Evolutionary conservation across 805 yeast species (phyloP).

Genomic region (Ogataea corticis): DNA sequence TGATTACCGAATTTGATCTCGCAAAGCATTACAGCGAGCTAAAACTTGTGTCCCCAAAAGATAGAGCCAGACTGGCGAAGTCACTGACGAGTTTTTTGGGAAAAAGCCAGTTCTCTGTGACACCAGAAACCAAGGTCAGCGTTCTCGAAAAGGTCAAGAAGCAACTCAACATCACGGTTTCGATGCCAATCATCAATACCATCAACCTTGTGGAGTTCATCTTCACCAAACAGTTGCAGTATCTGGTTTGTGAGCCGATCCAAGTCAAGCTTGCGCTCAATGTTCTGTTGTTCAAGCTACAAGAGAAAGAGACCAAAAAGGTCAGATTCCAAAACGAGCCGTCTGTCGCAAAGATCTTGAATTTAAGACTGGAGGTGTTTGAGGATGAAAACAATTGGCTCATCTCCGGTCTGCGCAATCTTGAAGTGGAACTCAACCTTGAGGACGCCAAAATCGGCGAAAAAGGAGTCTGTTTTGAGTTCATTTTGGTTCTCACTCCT

Average conservation of each 20-base stretch:
- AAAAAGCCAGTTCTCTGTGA: constrained; percentile 5
- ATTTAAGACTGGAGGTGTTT: constrained; percentile 27
- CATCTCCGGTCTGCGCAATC: constrained; percentile 65
- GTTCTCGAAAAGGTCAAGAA: constrained; percentile 11
- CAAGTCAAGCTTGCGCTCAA: constrained; percentile 41
- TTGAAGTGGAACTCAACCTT: constrained; percentile 38
- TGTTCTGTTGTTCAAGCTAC: constrained; percentile 22
- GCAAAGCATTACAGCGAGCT: constrained; percentile 7
- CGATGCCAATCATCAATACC: constrained; percentile 59
- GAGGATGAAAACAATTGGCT: constrained; percentile 67
- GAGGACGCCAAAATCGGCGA: constrained; percentile 8
- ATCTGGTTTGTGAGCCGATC: constrained; percentile 67
- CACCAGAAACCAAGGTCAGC: constrained; percentile 3
- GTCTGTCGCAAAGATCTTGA: constrained; percentile 15
- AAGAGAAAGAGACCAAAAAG: constrained; percentile 27
- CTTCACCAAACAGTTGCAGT: constrained; percentile 42
- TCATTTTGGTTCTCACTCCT: constrained; percentile 63
- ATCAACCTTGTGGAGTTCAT: constrained; percentile 57
- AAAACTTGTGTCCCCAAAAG: constrained; percentile 14
- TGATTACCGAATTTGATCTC: constrained; percentile 14
- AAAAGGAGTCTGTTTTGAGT: constrained; percentile 17
- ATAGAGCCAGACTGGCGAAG: constrained; percentile 13
- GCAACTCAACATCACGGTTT: constrained; percentile 49
- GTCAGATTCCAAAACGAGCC: constrained; percentile 31
- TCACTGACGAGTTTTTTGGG: constrained; percentile 17